These are phyloP conservation scores for Rhizophora mangle DNA, from an alignment of 345 rosid genomes.

Conservation along the genomic window DNA sequence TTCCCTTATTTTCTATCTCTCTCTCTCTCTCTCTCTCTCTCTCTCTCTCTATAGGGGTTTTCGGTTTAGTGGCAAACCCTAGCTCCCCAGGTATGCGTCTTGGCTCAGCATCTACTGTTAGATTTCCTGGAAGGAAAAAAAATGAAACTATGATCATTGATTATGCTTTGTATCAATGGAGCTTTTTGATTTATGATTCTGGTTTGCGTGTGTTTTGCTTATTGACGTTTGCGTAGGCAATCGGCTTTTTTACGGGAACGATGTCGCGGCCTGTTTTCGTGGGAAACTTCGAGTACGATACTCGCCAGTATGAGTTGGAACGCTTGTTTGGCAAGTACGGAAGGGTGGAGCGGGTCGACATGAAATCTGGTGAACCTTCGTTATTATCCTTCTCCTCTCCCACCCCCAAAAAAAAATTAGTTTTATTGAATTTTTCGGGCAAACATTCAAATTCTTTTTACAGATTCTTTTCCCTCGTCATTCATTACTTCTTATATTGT, in stretches of 20 bases:
- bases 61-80: not conserved
- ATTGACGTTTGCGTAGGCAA: not conserved
- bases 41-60: slow-evolving; percentile 6
- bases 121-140: too few species aligned
- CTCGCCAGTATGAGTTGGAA: slow-evolving; percentile 78
- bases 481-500: too few species aligned
- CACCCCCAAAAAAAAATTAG: not conserved
- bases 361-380: slow-evolving; percentile 68
- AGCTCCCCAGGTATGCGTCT: not conserved
- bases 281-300: slow-evolving; percentile 78
- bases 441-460: too few species aligned
- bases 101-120: too few species aligned
- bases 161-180: not conserved
- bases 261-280: slow-evolving; percentile 66
- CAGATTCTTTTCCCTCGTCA: too few species aligned
- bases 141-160: not conserved
- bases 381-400: too few species aligned
- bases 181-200: not conserved
- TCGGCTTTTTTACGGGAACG: not conserved
- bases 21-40: not conserved
- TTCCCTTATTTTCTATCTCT: too few species aligned
- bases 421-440: not conserved
- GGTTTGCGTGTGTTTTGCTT: not conserved
- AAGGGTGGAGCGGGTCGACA: slow-evolving; percentile 76
- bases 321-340: slow-evolving; percentile 72